Evolutionary conservation across 2,329 filamentous ascomycete genomes (phyloP).

Genomic region (Bertia moriformis): DNA sequence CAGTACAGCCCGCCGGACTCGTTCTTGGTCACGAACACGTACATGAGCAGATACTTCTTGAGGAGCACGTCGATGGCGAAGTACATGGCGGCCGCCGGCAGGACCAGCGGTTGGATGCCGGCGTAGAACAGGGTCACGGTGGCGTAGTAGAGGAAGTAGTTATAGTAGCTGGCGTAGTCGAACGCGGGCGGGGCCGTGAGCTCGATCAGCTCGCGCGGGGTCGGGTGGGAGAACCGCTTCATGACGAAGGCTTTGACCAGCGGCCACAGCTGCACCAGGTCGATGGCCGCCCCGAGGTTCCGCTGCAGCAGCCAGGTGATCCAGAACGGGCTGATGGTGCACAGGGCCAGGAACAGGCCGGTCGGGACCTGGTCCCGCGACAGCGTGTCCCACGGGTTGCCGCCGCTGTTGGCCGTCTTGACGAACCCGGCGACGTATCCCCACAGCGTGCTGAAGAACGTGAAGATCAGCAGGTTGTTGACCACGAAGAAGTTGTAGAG

Average conservation of each 20-base stretch:
- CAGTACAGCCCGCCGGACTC: constrained; percentile 90
- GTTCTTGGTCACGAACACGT: constrained; percentile 91
- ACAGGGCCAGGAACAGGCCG: constrained; percentile 58
- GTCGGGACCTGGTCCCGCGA: constrained; percentile 44
- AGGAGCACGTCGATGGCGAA: constrained; percentile 75
- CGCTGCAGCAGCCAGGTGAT: constrained; percentile 84
- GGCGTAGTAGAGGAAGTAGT: constrained; percentile 89
- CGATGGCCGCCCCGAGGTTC: constrained; percentile 79
- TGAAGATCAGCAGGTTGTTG: constrained; percentile 92
- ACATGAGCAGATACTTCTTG: constrained; percentile 89
- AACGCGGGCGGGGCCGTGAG: constrained; percentile 83
- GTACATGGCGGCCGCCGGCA: constrained; percentile 78
- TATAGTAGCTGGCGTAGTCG: constrained; percentile 94
- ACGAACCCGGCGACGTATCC: constrained; percentile 55
- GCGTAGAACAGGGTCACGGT: constrained; percentile 79
- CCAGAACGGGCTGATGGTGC: constrained; percentile 79
- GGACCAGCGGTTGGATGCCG: constrained; percentile 70
- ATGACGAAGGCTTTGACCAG: constrained; percentile 74
- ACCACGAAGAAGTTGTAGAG: constrained; percentile 93
- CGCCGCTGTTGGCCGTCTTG: constrained; percentile 34
- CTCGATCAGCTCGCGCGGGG: constrained; percentile 81
- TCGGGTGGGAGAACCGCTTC: constrained; percentile 73
- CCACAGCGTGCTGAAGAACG: constrained; percentile 75
- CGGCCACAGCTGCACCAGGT: constrained; percentile 77
- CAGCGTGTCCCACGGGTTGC: constrained; percentile 57